Percentiles rank a stretch among this genome's conserved stretches.
phyloP scores from a whole-genome alignment of 208 protist species.

The Leishmania martiniquensis region DNA sequence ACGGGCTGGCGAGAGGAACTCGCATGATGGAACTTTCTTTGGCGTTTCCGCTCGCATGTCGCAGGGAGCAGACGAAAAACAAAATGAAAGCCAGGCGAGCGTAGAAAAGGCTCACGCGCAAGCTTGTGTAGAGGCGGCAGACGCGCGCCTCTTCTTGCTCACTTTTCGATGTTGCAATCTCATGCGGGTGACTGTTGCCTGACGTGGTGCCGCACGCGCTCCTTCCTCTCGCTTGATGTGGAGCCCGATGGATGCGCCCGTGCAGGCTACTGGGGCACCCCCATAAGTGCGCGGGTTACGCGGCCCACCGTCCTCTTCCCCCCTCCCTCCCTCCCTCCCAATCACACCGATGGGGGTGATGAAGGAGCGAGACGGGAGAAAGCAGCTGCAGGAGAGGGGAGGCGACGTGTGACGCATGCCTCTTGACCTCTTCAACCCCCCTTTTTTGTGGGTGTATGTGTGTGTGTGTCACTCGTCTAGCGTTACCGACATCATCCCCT shows the following conservation, averaged over 20 bases:
- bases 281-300: background rate
- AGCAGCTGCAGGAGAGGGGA: background rate
- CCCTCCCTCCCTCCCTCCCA: no score
- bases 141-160: no score
- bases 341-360: background rate
- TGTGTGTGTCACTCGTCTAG: background rate
- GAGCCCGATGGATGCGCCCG: background rate
- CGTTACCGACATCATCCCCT: background rate
- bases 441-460: background rate
- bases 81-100: no score
- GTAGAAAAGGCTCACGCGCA: no score
- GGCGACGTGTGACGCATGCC: background rate
- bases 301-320: no score
- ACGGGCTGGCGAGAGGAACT: slow-evolving; percentile 74
- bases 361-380: background rate
- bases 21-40: slow-evolving; percentile 36
- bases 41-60: no score
- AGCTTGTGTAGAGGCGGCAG: no score
- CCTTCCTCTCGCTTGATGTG: no score
- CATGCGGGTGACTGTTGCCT: no score
- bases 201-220: no score
- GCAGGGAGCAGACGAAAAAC: no score
- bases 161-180: no score
- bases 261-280: background rate
- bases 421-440: background rate